Conservation (phyloP, 495 filamentous ascomycete genomes). For the Penicillium fimorum region DNA sequence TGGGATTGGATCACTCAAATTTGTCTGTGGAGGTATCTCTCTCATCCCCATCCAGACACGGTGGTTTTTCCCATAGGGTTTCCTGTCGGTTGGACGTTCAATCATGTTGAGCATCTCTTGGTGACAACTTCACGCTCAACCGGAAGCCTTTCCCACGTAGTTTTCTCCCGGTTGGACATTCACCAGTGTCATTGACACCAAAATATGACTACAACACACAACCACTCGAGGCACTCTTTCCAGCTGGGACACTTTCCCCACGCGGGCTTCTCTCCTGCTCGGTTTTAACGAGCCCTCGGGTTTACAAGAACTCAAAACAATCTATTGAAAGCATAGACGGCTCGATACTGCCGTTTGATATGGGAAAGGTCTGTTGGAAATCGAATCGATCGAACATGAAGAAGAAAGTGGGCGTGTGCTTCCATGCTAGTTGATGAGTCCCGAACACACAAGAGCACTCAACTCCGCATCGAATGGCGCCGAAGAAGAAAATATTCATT, state of each 20-base stretch:
- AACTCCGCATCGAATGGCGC: not conserved
- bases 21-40: not conserved
- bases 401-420: not conserved
- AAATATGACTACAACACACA: not conserved
- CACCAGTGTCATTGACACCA: not conserved
- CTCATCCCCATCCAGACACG: conserved; percentile 3
- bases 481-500: not conserved
- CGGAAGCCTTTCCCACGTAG: not conserved
- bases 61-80: conserved; percentile 1
- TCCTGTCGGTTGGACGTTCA: not conserved
- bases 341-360: not conserved
- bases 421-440: not conserved
- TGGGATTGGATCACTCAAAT: not conserved
- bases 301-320: not conserved
- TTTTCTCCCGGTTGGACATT: not conserved
- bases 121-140: not conserved
- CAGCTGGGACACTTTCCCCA: not conserved
- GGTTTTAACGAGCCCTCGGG: conserved; percentile 7
- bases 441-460: not conserved
- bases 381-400: not conserved
- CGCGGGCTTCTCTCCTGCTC: not conserved
- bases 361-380: not conserved
- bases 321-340: not conserved
- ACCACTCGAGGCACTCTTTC: conserved; percentile 6
- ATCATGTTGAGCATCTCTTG: not conserved